Evolutionary conservation across 140 eudicot species (phyloP), one percentile per base, ranked within the genome.

Genomic region (Eryngium alpinum): DNA sequence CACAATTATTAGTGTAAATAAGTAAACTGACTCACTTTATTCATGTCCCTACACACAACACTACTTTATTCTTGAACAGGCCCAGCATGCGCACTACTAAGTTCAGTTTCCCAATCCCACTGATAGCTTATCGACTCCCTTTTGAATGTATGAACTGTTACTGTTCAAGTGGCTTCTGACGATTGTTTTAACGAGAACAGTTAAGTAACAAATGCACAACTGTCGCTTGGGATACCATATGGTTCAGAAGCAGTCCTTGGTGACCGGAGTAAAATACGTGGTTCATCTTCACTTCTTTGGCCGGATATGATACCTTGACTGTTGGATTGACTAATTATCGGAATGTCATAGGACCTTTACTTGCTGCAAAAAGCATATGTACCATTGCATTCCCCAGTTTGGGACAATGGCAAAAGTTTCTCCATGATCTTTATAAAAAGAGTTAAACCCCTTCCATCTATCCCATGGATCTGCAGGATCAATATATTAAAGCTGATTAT

Each of bases 301-400:
- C 97, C 91, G 11, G 89, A 79, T 80, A 95, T 82, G 43, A 91
- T 74, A 95, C 82, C 34, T 80, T 85, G 73, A 96, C 97, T 12
- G 96, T 87, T 73, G 97, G 99, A 84, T 87, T 90, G 82, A 92
- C 93, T 50, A 95, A 86, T 97, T 97, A 95, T 24, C 92, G 93
- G 51, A 92, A 86, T 32, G 93, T 85, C 32, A 91, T 87, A 17
- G 99, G 97, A 2, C 97, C 99, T 97, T 85, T 92, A 87, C 73
- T 83, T 85, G 34, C 93, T 85, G 66, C 99, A 96, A 80, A 83
- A 85, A 5, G 84, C 89, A 31, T 90, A 88, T 0, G 92, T 93
- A 19, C 93, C 92, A 15, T 90, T 88, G 89, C 99, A 96, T 52
- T n/a, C 85, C 91, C 99, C 99, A 96, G 84, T 96, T 91, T 12